phyloP scores from a whole-genome alignment of 306 rosid genomes.

The Castanopsis chinensis region DNA sequence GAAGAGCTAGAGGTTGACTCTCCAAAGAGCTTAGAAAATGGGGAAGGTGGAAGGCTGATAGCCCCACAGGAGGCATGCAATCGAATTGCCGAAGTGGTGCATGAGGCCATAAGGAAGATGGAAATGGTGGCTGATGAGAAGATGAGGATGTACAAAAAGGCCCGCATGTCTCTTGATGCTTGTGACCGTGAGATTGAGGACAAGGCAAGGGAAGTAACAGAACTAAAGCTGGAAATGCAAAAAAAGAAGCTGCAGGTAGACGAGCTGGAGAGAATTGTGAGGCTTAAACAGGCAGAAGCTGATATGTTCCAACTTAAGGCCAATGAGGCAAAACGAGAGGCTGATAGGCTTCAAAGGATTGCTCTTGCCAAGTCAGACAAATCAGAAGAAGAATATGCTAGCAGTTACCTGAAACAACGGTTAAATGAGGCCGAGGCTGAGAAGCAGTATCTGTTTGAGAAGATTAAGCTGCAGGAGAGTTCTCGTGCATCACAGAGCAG shows the following conservation, averaged over 20 bases:
- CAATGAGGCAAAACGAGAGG: conserved; percentile 92
- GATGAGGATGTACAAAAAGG: conserved; percentile 92
- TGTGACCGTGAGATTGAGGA: conserved; percentile 88
- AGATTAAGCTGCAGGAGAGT: conserved; percentile 93
- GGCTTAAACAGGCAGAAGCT: conserved; percentile 93
- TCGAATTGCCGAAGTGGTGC: conserved; percentile 93
- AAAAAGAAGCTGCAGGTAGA: conserved; percentile 84
- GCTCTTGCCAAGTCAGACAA: conserved; percentile 91
- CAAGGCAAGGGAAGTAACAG: conserved; percentile 82
- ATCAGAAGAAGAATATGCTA: conserved; percentile 95
- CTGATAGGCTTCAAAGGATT: conserved; percentile 90
- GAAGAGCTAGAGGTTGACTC: conserved; percentile 85
- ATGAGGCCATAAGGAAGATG: conserved; percentile 93
- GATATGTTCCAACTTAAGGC: conserved; percentile 98
- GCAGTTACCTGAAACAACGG: conserved; percentile 81
- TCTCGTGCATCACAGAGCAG: conserved; percentile 73
- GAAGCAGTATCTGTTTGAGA: conserved; percentile 93
- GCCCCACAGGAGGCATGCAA: conserved; percentile 98
- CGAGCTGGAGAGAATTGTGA: conserved; percentile 90
- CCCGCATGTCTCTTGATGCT: conserved; percentile 79
- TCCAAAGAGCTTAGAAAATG: conserved; percentile 73
- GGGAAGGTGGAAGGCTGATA: conserved; percentile 76
- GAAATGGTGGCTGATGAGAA: conserved; percentile 99
- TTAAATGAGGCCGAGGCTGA: conserved; percentile 95
- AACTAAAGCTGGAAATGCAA: conserved; percentile 78